Conservation (phyloP, 1,284 basidiomycete genomes). For the Tetrapyrgos nigripes region DNA sequence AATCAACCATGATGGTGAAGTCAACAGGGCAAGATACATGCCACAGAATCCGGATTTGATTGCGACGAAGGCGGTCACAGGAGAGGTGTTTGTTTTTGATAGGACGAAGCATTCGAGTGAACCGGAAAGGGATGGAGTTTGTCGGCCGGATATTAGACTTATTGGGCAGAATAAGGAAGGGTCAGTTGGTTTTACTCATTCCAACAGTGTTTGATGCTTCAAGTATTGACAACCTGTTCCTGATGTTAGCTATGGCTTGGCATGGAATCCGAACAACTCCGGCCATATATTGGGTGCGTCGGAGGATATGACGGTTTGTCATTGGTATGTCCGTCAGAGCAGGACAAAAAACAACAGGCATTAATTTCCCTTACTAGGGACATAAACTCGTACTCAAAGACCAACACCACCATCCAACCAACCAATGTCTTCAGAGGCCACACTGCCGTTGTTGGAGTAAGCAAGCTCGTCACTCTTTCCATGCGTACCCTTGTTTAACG, state of each 20-base stretch:
- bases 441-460: slow-evolving; percentile 86
- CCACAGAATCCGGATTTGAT: slow-evolving; percentile 98
- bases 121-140: slow-evolving; percentile 84
- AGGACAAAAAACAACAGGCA: slow-evolving; percentile 1
- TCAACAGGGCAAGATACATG: slow-evolving; percentile 98
- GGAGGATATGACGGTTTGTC: slow-evolving; percentile 95
- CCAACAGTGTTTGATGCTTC: slow-evolving; percentile 16
- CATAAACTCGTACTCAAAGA: slow-evolving; percentile 88
- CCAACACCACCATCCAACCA: slow-evolving; percentile 81
- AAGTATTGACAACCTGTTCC: background rate
- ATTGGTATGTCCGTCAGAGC: slow-evolving; percentile 68
- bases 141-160: slow-evolving; percentile 91
- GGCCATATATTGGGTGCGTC: slow-evolving; percentile 93
- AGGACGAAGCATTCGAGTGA: slow-evolving; percentile 96
- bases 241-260: slow-evolving; percentile 80
- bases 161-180: slow-evolving; percentile 94
- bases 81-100: slow-evolving; percentile 95
- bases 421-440: slow-evolving; percentile 87
- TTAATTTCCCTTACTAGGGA: slow-evolving; percentile 66
- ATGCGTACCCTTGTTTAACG: slow-evolving; percentile 8
- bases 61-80: slow-evolving; percentile 91
- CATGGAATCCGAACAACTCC: slow-evolving; percentile 86
- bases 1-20: slow-evolving; percentile 96
- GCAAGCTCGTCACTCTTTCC: slow-evolving; percentile 33
- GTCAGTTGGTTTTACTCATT: slow-evolving; percentile 48